Base-by-base conservation (phyloP, 768 basidiomycete species). In the Mycena albidolilacea region DNA sequence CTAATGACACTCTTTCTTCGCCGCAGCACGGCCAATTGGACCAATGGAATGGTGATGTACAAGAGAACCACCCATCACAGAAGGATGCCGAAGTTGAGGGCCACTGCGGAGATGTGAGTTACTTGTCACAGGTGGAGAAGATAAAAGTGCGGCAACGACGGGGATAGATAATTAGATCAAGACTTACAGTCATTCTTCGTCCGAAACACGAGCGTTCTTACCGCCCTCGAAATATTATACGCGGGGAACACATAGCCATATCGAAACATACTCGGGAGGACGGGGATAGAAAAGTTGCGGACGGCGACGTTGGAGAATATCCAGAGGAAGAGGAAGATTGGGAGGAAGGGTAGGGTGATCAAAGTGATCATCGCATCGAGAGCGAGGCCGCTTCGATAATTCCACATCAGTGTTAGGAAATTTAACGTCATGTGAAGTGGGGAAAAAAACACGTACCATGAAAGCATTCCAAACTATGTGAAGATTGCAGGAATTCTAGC, bases 201-300 rank as follows among this genome's bases (percentile, higher is more conserved):
- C 48, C 87, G 84, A 74, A 95, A 93, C 19, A 91, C 79, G 66
- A 95, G 83, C 38, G 88, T 84, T 21, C 93, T 85, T 7, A 89
- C 86, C 0, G 91, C 88, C 44, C 84, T 81, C 11, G 90, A 89
- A 38, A 94, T 83, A 76, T 93, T 92, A 79, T 92, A 93, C 76
- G 94, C 92, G 0, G 93, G 93, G 74, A 85, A 85, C 0, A 88
- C 92, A 73, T 90, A 92, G 5, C 92, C 93, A 70, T 93, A 93
- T 58, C 85, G 86, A 81, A 86, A 93, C 70, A 93, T 72, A 44
- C 73, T 72, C 0, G 92, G 91, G 0, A 92, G 81, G 0, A 89
- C 79, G 65, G 89, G 87, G 50, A 92, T 85, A 0, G 93, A 92
- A 76, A 87, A 87, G 54, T 85, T 81, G 21, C 83, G 84, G 23